Conservation (phyloP, 371 early-diverging fungal genomes). For the Mucor velutinosus region DNA sequence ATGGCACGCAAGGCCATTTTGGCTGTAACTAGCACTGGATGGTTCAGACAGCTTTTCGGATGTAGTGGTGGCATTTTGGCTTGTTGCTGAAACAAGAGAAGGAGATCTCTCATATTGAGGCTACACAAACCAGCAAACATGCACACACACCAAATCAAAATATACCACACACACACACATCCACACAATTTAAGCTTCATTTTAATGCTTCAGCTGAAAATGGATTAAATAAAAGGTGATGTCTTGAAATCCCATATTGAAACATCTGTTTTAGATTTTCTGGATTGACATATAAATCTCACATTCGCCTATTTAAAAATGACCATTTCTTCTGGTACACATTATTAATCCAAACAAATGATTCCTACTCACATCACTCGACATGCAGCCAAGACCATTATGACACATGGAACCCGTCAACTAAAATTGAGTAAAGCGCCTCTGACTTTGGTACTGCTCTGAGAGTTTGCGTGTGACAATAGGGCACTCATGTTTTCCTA, state of each 20-base stretch:
- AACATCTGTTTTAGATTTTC: background rate
- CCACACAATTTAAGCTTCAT: too few relatives aligned
- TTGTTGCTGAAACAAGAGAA: too few relatives aligned
- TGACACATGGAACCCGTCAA: background rate
- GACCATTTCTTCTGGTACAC: background rate
- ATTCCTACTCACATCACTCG: background rate
- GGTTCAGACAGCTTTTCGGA: background rate
- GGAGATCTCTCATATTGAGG: background rate
- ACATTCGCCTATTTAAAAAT: background rate
- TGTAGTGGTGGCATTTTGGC: background rate
- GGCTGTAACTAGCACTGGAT: background rate
- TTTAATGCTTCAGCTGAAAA: background rate
- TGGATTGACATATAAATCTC: too few relatives aligned
- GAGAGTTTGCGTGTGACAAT: too few relatives aligned
- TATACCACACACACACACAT: background rate
- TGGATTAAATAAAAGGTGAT: background rate
- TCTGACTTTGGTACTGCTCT: slow-evolving; percentile 33
- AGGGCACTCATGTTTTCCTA: slow-evolving; percentile 15
- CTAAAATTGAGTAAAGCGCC: slow-evolving; percentile 46
- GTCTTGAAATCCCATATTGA: background rate
- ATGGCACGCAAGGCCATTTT: background rate
- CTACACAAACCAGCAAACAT: background rate
- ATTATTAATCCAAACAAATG: background rate
- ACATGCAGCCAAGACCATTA: background rate
- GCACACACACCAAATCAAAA: background rate